Evolutionary conservation across 306 rosid species (phyloP).

Genomic region (Citrullus colocynthis): DNA sequence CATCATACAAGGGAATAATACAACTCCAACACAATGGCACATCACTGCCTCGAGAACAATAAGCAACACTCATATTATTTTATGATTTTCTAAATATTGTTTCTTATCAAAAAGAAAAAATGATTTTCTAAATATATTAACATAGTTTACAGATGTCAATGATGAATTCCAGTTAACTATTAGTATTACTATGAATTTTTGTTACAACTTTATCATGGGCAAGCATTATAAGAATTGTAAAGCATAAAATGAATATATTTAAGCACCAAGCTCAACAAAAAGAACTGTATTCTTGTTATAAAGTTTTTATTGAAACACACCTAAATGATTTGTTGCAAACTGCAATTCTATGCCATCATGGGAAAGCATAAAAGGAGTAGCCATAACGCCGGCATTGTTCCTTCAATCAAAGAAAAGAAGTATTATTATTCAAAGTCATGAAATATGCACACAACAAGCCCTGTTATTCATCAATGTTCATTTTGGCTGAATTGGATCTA

Average conservation of each 20-base stretch:
- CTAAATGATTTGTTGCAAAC: slow-evolving; percentile 78
- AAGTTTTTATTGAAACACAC: slow-evolving; percentile 16
- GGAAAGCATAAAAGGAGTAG: slow-evolving; percentile 56
- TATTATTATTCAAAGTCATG: not conserved
- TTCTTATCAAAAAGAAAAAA: no score
- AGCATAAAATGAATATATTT: not conserved
- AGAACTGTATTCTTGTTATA: not conserved
- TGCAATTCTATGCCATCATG: slow-evolving; percentile 63
- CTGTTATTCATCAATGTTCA: not conserved
- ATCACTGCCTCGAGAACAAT: not conserved
- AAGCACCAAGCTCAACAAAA: not conserved
- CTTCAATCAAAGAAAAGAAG: slow-evolving; percentile 26
- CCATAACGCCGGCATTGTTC: slow-evolving; percentile 84
- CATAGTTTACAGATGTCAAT: no score
- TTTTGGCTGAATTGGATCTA: not conserved
- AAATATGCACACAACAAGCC: not conserved
- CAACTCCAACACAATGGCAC: not conserved
- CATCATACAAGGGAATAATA: not conserved
- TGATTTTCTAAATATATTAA: no score
- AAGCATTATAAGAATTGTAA: not conserved
- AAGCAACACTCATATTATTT: not conserved
- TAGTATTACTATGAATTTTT: not conserved
- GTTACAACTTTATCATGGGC: not conserved
- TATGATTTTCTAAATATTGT: no score
- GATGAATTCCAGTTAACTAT: no score